Evolutionary conservation across 2,329 filamentous ascomycete genomes (phyloP), one percentile per base, ranked within the genome.

Genomic region (Botrytis fragariae): DNA sequence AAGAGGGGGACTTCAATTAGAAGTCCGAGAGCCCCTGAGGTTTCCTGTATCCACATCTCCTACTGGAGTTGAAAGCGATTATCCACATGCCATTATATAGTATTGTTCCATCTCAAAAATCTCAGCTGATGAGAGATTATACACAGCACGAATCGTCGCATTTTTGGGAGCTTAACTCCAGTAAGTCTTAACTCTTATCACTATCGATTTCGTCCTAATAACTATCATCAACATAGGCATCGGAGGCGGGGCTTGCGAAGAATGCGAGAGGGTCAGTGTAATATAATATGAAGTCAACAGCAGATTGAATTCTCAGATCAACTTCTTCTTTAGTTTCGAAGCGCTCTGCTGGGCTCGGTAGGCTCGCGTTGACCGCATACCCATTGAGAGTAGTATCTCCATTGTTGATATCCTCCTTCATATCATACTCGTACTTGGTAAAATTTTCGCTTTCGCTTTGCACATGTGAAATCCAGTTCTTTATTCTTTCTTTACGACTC

Each of bases 41-140:
- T 1, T 25, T 25, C 22, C 3, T 16, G 3, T 61, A n/a, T 61
- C 10, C 20, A 2, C 14, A 22, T 39, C 3, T 39, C 3, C 5
- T 61, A 25, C 22, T 25, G 1, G 12, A 16, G 0, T 25, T 39
- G 16, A 1, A 14, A 2, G 0, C 0, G 10, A 37, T 22, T 1
- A 18, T 5, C 22, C 35, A 10, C 12, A 14, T n/a, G 3, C 5
- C n/a, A 8, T 16, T 16, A 8, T 39, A n/a, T n/a, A 6, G 35
- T 61, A 3, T 25, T 5, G 0, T 61, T 37, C 14, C 10, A 25
- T 61, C 20, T 9, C 25, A 25, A 16, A 39, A 37, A 25, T 51
- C 12, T 54, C 25, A 22, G 22, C 12, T 25, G 20, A 25, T 7
- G 35, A 12, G 22, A 39, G 22, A 39, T 59, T 3, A 59, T 0